Evolutionary conservation across 768 basidiomycete species (phyloP).

Genomic region (Rhizopogon sp.): DNA sequence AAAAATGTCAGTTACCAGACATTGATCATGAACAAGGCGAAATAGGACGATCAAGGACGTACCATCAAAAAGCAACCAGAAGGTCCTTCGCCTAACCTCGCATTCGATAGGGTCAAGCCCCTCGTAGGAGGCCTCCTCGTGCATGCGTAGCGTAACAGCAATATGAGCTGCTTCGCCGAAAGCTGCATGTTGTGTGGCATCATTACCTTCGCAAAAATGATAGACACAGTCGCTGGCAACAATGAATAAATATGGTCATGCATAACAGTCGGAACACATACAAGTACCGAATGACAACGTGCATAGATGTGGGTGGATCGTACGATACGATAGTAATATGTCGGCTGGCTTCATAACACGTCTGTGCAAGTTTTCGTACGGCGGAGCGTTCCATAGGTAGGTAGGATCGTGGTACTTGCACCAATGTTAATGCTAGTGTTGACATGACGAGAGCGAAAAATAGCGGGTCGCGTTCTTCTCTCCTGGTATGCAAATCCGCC

Average conservation of each 20-base stretch:
- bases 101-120: constrained; percentile 83
- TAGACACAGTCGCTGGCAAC: constrained; percentile 68
- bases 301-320: constrained; percentile 79
- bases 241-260: constrained; percentile 4
- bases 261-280: constrained; percentile 33
- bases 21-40: constrained; percentile 5
- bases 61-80: constrained; percentile 91
- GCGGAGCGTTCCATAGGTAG: constrained; percentile 81
- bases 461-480: constrained; percentile 85
- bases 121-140: constrained; percentile 82
- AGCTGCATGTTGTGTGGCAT: constrained; percentile 82
- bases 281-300: constrained; percentile 88
- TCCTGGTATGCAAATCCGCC: constrained; percentile 74
- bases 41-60: constrained; percentile 18
- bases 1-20: neutral
- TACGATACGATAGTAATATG: constrained; percentile 77
- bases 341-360: constrained; percentile 77
- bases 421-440: constrained; percentile 80
- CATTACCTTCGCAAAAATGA: constrained; percentile 86
- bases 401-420: constrained; percentile 85
- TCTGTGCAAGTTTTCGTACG: constrained; percentile 79
- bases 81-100: constrained; percentile 79
- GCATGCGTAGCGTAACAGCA: constrained; percentile 77
- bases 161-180: constrained; percentile 86
- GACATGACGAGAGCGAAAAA: constrained; percentile 91